Evolutionary conservation across 495 filamentous ascomycete species (phyloP), one percentile per base, ranked within the genome.

Genomic region (Echria macrotheca): DNA sequence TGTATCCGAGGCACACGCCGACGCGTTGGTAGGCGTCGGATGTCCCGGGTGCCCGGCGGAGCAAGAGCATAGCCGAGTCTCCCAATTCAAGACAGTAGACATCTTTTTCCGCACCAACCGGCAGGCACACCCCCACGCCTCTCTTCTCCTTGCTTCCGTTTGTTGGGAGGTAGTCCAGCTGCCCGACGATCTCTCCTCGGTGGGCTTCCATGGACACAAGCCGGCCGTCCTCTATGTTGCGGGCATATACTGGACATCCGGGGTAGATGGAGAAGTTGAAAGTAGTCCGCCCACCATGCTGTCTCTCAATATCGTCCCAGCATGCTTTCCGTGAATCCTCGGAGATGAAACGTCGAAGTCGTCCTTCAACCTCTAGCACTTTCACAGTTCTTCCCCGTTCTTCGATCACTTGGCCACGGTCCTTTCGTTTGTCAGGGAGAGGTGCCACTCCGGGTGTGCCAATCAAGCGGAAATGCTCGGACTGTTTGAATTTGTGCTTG

Each of bases 31-130:
- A 64, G 0, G 41, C 19, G 7, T 59, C 52, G 1, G 26, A 26
- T 2, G 47, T 38, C 2, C 35, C 46, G 5, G 48, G 51, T 1
- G 54, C 33, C 15, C 15, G 48, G 12, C 47, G 40, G 5, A 65
- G 54, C 41, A 65, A 42, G 6, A 65, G 55, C 62, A 65, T 65
- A 0, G 60, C 62, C n/a, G 44, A 39, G 32, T 63, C 60, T n/a
- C 62, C 62, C 7, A 65, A 39, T 32, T 65, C 62, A 9, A 65
- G 52, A 32, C 59, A 63, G 38, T 61, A 36, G 11, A 65, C 31
- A 11, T 61, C 57, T 11, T 44, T 57, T 44, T 65, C 62, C 3
- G 29, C 45, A 10, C 60, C 62, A 6, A 55, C 58, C 2, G 35
- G 50, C 9, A 65, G 29, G n/a, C 39, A 54, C 9, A 40, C 28